Evolutionary conservation across 164 flowering plant genomes (phyloP), one percentile per base, ranked within the genome.

Genomic region (Nymphaea colorata): DNA sequence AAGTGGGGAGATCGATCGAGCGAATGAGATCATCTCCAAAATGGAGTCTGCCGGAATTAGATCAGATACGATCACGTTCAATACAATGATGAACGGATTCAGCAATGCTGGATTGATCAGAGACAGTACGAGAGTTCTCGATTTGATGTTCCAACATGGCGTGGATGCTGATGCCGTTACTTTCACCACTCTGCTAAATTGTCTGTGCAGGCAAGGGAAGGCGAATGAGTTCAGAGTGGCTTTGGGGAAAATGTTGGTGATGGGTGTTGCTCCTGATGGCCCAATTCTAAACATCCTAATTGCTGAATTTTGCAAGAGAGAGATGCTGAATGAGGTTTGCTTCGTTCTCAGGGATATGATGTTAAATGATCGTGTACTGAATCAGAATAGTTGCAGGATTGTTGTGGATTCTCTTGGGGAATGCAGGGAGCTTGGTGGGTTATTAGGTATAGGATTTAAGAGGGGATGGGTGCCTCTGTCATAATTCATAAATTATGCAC

Each of bases 121-220:
- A 53, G 86, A 84, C 69, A 85, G 87, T 67, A 44, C 79, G 44
- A 62, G 68, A 43, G 66, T 91, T 73, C 78, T 87, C 7, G 69
- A 80, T 66, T 61, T 62, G 60, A 87, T 89, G 95, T 41, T 62
- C 6, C 60, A 78, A 67, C 79, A 71, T 73, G 80, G 86, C 47
- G 60, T 80, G 45, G 18, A 61, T 66, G 86, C 90, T 67, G 97
- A 91, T 78, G 68, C 81, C 61, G 70, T 91, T 45, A 86, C 97
- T 47, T 89, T 81, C 80, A 87, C 93, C 3, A 87, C 79, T 55
- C 85, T 91, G 44, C 72, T 91, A 64, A 85, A 83, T 82, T 91
- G 91, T 66, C 82, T 84, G 63, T 81, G 85, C 74, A 84, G 71
- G 66, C 74, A 62, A 16, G 87, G 87, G 42, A 83, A 73, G 76